Base-by-base conservation (phyloP, 2,329 filamentous ascomycete species). In the Orbilia blumenaviensis region DNA sequence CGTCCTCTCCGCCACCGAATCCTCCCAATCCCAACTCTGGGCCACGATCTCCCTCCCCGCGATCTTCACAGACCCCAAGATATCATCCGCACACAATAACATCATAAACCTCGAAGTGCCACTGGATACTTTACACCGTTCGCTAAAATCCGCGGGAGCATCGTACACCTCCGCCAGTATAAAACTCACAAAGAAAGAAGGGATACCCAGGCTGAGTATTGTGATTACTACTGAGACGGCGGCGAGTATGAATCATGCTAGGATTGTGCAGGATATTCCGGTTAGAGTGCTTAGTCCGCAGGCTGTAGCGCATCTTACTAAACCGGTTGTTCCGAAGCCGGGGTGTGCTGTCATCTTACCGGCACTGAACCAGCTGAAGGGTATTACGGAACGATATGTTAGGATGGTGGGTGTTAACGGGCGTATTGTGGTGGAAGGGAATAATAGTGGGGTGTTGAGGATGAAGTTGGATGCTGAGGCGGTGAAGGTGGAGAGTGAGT, bases 41-140 rank as follows among this genome's bases (percentile, higher is more conserved):
- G 92, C 93, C 86, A 94, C 54, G 10, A 42, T 71, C 64, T 46
- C 66, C 32, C n/a, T n/a, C n/a, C 18, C 62, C 81, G 90, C 93
- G 79, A 93, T 99, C 80, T 98, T 99, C 83, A 88, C 93, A 81
- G 86, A 87, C 79, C 97, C 96, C 84, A 88, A 89, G 64, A 90
- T 98, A 79, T 91, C 97, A 82, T 97, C 94, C 58, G 92, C 92
- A 60, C 85, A 86, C 41, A 86, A 89, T 83, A 97, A 97, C 83
- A 92, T 93, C 63, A 97, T 99, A 84, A 97, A 99, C 84, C 90
- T 99, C 78, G 95, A 99, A 84, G 88, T 99, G 0, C 93, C 95
- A 25, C 89, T 98, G n/a, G 88, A 89, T 12, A 90, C 92, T 1
- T 89, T 99, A 21, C 92, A 95, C 81, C 91, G 94, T 74, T 95